Percentiles rank a stretch among this genome's conserved stretches.
Conservation (phyloP, 2,329 filamentous ascomycete species). For the Xylariaceae sp. region DNA sequence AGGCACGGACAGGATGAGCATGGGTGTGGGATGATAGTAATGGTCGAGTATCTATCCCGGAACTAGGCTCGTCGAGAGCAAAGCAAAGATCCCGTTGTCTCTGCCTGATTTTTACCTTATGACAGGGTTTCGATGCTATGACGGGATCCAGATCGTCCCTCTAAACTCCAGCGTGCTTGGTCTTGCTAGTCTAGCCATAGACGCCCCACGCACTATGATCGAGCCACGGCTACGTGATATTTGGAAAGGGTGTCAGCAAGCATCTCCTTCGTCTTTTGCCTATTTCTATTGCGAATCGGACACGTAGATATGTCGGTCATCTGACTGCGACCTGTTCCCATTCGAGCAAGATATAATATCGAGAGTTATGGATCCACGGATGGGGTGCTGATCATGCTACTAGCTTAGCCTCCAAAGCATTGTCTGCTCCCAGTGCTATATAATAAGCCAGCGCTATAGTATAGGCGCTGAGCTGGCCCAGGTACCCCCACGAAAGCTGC, state of each 20-base stretch:
- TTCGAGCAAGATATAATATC: constrained; percentile 10
- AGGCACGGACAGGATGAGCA: no score
- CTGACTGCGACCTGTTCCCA: constrained; percentile 19
- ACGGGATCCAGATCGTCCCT: constrained; percentile 3
- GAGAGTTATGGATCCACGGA: constrained; percentile 11
- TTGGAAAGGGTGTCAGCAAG: constrained; percentile 16
- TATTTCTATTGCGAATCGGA: constrained; percentile 16
- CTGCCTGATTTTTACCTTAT: constrained; percentile 13
- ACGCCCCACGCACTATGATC: no score
- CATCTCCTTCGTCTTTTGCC: constrained; percentile 18
- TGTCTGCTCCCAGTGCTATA: no score
- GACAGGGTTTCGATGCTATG: constrained; percentile 18
- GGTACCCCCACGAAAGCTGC: no score
- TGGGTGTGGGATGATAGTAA: no score
- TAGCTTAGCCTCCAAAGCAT: constrained; percentile 7
- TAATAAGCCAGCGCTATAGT: no score
- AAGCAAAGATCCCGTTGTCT: constrained; percentile 10
- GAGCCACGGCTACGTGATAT: constrained; percentile 14
- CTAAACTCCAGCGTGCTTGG: constrained; percentile 13
- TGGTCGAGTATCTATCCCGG: no score
- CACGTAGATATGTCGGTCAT: constrained; percentile 11
- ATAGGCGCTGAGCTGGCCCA: no score
- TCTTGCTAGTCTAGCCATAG: no score
- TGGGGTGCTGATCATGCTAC: constrained; percentile 11
- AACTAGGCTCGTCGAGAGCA: constrained; percentile 11